These are phyloP conservation scores for Quercus wislizeni DNA, from an alignment of 306 rosid genomes.

Conservation along the genomic window DNA sequence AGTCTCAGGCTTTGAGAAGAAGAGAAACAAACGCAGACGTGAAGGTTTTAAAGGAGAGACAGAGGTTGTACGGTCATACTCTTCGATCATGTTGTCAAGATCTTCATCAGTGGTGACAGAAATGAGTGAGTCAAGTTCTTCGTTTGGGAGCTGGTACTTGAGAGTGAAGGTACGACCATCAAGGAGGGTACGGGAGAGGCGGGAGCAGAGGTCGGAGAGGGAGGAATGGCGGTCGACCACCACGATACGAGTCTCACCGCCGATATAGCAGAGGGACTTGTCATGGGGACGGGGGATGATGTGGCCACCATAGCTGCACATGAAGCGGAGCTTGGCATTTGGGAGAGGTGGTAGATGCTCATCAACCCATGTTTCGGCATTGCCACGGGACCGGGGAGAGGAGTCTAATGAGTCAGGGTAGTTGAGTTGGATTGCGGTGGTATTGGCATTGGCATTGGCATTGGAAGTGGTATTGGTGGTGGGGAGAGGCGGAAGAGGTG, in stretches of 20 bases:
- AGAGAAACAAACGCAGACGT: constrained; percentile 69
- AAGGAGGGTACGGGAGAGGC: constrained; percentile 68
- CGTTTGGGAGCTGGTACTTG: constrained; percentile 84
- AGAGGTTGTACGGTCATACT: constrained; percentile 58
- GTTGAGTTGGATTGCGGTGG: constrained; percentile 24
- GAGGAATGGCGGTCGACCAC: constrained; percentile 67
- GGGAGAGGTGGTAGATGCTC: constrained; percentile 58
- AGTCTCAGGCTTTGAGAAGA: constrained; percentile 72
- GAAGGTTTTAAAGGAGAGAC: constrained; percentile 46
- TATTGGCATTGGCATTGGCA: constrained; percentile 1
- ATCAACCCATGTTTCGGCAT: constrained; percentile 51
- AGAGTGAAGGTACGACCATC: constrained; percentile 75
- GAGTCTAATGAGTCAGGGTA: constrained; percentile 56
- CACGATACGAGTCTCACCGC: constrained; percentile 87
- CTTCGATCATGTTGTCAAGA: constrained; percentile 91
- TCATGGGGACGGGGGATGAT: constrained; percentile 96
- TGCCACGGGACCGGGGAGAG: constrained; percentile 52
- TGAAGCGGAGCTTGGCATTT: constrained; percentile 75
- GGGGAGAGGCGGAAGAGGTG: constrained; percentile 12
- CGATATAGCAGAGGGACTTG: constrained; percentile 83
- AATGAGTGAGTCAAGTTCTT: constrained; percentile 78
- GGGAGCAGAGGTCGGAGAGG: constrained; percentile 53
- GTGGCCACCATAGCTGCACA: constrained; percentile 99
- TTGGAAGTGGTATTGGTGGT: constrained; percentile 9
- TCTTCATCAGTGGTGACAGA: constrained; percentile 80